Percentiles rank a stretch among this genome's conserved stretches.
Evolutionary conservation across 2,329 filamentous ascomycete genomes (phyloP).

Genomic region (Cytospora piceicola): DNA sequence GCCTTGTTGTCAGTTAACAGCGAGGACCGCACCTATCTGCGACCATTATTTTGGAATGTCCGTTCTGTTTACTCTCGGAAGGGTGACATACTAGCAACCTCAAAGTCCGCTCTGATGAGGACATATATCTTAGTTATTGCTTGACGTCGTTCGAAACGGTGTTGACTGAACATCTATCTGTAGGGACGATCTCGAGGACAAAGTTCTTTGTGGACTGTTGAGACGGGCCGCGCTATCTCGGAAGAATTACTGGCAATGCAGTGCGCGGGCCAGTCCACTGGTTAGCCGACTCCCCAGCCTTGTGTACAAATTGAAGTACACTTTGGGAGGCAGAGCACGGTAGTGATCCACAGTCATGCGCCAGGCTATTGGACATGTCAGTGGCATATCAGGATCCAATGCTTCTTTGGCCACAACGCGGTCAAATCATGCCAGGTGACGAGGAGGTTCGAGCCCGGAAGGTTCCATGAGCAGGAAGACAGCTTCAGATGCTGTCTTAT

Average conservation of each 20-base stretch:
- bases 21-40: neutral
- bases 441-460: neutral
- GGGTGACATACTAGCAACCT: neutral
- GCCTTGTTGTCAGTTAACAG: neutral
- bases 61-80: neutral
- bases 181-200: neutral
- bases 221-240: neutral
- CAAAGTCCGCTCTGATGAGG: neutral
- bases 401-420: neutral
- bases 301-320: neutral
- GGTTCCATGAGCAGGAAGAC: neutral
- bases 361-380: neutral
- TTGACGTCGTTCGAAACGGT: neutral
- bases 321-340: neutral
- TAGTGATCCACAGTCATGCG: neutral
- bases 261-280: neutral
- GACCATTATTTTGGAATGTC: neutral
- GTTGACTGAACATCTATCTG: neutral
- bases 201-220: neutral
- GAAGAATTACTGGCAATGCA: neutral
- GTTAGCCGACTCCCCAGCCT: neutral
- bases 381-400: neutral
- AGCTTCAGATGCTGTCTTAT: neutral
- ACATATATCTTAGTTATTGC: neutral
- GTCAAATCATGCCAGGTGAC: neutral